phyloP scores from a whole-genome alignment of 768 basidiomycete species.

The Boletus edulis region DNA sequence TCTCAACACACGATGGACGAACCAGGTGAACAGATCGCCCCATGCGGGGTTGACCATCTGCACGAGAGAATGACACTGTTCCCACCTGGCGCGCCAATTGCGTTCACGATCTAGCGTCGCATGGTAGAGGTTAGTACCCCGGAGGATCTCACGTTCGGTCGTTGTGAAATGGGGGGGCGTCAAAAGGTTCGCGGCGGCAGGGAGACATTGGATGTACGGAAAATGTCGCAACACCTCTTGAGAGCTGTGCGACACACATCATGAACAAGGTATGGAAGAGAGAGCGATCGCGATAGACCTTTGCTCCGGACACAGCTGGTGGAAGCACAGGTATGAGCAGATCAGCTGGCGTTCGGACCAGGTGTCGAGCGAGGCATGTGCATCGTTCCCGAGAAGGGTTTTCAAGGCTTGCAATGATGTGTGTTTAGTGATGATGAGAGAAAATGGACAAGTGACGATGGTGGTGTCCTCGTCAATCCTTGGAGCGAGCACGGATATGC shows the following conservation, averaged over 20 bases:
- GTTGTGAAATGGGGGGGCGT: slow-evolving; percentile 75
- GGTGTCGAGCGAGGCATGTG: slow-evolving; percentile 19
- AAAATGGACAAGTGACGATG: slow-evolving; percentile 67
- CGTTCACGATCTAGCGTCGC: slow-evolving; percentile 67
- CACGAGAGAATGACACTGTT: slow-evolving; percentile 45
- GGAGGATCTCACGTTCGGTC: slow-evolving; percentile 61
- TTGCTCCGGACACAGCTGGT: slow-evolving; percentile 48
- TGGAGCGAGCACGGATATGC: slow-evolving; percentile 50
- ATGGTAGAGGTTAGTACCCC: slow-evolving; percentile 78
- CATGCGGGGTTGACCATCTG: slow-evolving; percentile 36
- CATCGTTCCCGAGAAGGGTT: slow-evolving; percentile 33
- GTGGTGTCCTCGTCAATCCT: slow-evolving; percentile 48
- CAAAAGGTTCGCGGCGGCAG: slow-evolving; percentile 49
- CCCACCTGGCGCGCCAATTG: slow-evolving; percentile 66
- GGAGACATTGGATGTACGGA: slow-evolving; percentile 70
- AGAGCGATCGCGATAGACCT: slow-evolving; percentile 26
- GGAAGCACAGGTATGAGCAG: slow-evolving; percentile 62
- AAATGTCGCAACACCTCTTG: slow-evolving; percentile 35
- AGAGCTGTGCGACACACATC: slow-evolving; percentile 4
- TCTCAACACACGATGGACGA: slow-evolving; percentile 17
- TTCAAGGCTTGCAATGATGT: slow-evolving; percentile 43
- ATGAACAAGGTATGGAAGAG: not conserved
- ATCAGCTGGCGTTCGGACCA: slow-evolving; percentile 71
- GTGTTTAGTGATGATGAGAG: slow-evolving; percentile 59
- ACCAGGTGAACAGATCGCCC: slow-evolving; percentile 68